Conservation (phyloP, 306 rosid species). For the Bauhinia variegata region DNA sequence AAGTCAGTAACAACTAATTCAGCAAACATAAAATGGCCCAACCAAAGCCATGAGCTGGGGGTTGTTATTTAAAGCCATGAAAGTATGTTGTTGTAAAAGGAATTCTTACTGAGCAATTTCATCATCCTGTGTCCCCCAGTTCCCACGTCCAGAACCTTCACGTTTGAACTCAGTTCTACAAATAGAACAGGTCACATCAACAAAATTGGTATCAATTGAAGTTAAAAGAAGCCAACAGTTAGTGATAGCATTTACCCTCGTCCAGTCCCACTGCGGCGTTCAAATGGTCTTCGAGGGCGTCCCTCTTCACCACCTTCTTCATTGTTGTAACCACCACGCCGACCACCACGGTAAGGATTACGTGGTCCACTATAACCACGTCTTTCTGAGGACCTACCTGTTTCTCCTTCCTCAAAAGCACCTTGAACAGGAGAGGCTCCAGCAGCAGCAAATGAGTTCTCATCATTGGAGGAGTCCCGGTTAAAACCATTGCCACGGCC, state of each 20-base stretch:
- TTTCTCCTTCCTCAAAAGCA: slow-evolving; percentile 67
- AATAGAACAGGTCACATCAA: slow-evolving; percentile 32
- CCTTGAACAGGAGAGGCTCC: slow-evolving; percentile 50
- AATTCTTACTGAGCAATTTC: slow-evolving; percentile 64
- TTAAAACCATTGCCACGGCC: slow-evolving; percentile 40
- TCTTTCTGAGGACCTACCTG: slow-evolving; percentile 59
- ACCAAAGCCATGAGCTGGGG: neutral
- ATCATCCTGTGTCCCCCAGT: slow-evolving; percentile 86
- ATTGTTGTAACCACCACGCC: slow-evolving; percentile 74
- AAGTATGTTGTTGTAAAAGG: neutral
- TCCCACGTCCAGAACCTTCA: slow-evolving; percentile 90
- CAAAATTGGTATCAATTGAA: neutral
- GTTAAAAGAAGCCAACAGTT: neutral
- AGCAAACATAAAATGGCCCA: neutral
- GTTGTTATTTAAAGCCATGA: neutral
- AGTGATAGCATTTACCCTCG: slow-evolving; percentile 57
- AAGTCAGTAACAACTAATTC: no score
- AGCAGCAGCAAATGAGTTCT: slow-evolving; percentile 45
- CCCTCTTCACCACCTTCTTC: slow-evolving; percentile 81
- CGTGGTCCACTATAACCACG: slow-evolving; percentile 73
- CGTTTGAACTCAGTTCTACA: slow-evolving; percentile 76
- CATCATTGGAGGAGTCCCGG: slow-evolving; percentile 53
- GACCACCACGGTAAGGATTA: slow-evolving; percentile 72
- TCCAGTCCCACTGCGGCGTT: slow-evolving; percentile 95
- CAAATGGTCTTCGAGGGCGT: slow-evolving; percentile 69